Evolutionary conservation across 176 grass and related monocot species (phyloP), one percentile per base, ranked within the genome.

Genomic region (Musa beccarii): DNA sequence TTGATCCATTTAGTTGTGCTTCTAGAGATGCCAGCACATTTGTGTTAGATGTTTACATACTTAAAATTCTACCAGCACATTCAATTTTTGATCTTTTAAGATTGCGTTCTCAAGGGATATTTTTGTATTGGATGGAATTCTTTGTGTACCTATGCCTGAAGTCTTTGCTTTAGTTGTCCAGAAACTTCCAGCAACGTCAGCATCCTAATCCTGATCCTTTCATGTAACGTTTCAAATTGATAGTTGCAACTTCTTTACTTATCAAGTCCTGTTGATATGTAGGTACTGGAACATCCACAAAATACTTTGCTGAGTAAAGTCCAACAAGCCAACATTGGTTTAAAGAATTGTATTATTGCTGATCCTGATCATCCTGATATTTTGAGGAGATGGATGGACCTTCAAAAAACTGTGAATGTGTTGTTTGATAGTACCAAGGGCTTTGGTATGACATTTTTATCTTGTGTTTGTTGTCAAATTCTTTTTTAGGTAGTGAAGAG

Each of bases 211-310:
- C 15, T 74, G 13, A 28, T 54, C 20, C 52, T 73, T 74, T 17
- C 53, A 28, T 24, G 26, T 74, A 3, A 8, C 34, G 6, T 56
- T 43, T 57, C 15, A 25, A 29, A 16, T 56, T 54, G 71, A 49
- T 54, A 55, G 6, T 73, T 28, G 9, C 12, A 17, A 73, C 52
- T 29, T 43, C 4, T 43, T 43, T 73, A 51, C 20, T 28, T 25
- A 9, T 24, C 4, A 2, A 24, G 10, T 54, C 34, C 11, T 54
- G 51, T 21, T 13, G 28, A 16, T 79, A 53, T 51, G 52, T 78
- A 96, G 93, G 66, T 90, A 26, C 84, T 96, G 84, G 93, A 96
- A 82, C 89, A 96, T 84, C 93, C 93, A 68, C 93, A 96, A 71
- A 96, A 82, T 96, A 81, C 79, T 73, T 85, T 96, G 64, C 76